Conservation (phyloP, 768 basidiomycete genomes). For the Pleurotus ostreatus region DNA sequence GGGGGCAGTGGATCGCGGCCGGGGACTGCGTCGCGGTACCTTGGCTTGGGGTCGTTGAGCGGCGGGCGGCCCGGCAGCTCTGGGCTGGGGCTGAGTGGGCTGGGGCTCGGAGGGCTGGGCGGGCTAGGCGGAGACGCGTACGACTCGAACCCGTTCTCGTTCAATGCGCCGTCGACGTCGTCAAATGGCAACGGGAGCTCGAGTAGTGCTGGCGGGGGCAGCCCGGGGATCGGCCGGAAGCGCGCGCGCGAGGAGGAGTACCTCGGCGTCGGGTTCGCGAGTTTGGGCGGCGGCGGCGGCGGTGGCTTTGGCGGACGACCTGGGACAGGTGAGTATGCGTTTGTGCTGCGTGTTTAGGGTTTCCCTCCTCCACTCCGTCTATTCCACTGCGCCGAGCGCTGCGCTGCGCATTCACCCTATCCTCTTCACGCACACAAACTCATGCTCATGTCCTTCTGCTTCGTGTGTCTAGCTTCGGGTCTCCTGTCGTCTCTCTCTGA, state of each 20-base stretch:
- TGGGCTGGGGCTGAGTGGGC: neutral
- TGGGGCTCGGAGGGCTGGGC: neutral
- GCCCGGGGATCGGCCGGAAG: neutral
- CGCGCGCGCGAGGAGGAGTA: neutral
- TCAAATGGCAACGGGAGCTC: no score
- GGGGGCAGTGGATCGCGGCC: neutral
- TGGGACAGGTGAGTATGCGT: constrained; percentile 11
- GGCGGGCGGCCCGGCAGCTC: neutral
- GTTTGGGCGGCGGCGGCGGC: neutral
- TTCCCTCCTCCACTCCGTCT: neutral
- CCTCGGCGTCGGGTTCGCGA: neutral
- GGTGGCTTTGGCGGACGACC: neutral
- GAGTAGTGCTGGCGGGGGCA: no score
- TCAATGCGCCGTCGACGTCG: constrained; percentile 23
- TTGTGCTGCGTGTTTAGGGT: no score
- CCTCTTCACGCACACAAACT: neutral
- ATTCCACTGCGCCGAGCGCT: no score
- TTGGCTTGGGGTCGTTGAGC: neutral
- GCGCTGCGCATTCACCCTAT: no score
- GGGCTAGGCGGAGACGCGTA: constrained; percentile 5
- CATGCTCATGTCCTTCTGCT: neutral
- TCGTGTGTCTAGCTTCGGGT: no score
- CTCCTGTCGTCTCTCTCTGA: neutral
- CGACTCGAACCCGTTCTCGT: constrained; percentile 58
- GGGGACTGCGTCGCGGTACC: neutral